A percentile compares a stretch with the other conserved stretches of the same genome.
phyloP scores from a whole-genome alignment of 2,329 filamentous ascomycete genomes.

The Diaporthe helianthi region DNA sequence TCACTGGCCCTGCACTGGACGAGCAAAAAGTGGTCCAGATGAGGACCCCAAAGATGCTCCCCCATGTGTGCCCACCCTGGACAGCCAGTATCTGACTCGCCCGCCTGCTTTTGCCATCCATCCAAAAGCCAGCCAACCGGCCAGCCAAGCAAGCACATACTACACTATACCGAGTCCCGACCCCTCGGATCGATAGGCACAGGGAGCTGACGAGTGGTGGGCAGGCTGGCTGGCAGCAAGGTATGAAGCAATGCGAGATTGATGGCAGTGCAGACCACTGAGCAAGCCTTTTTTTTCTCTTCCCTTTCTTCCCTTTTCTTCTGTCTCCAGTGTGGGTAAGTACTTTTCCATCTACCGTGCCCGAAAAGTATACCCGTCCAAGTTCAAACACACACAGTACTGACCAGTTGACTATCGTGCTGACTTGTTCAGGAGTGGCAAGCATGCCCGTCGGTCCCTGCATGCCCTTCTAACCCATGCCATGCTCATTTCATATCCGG shows the following conservation, averaged over 20 bases:
- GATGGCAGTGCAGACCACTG: neutral
- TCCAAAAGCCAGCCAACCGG: neutral
- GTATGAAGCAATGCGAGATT: neutral
- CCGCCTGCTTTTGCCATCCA: neutral
- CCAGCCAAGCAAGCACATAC: neutral
- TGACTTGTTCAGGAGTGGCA: constrained; percentile 11
- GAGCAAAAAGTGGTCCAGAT: neutral
- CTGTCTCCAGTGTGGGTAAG: constrained; percentile 15
- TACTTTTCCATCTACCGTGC: neutral
- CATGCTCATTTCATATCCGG: neutral
- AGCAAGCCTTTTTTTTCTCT: constrained; percentile 2
- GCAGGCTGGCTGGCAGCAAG: neutral
- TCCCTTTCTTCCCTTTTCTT: neutral
- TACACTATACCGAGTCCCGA: constrained; percentile 2
- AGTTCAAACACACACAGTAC: neutral
- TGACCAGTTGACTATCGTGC: no score
- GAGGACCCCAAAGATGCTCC: constrained; percentile 17
- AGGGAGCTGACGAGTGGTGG: neutral
- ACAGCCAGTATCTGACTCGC: constrained; percentile 25
- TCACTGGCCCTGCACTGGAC: constrained; percentile 15
- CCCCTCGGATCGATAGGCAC: constrained; percentile 9
- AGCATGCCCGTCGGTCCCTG: constrained; percentile 1
- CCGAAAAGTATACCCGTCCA: neutral
- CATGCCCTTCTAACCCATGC: constrained; percentile 15
- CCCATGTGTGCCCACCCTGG: neutral